Conservation (phyloP, 2,329 filamentous ascomycete genomes). For the Epichloe sp. region DNA sequence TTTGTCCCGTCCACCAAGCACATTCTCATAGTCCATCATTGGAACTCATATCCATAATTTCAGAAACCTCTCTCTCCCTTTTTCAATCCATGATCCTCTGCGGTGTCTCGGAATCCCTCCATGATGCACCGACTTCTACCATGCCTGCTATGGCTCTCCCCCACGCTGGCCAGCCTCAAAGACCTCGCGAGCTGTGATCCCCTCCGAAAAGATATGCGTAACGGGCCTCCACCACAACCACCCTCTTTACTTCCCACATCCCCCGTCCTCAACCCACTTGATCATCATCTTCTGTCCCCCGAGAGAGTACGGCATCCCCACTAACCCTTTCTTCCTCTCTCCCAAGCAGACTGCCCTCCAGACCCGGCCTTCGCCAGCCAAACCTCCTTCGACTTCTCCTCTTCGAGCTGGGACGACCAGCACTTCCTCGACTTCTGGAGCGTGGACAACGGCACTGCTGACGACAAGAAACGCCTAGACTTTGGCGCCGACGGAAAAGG, state of each 20-base stretch:
- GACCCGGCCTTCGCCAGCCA: constrained; percentile 52
- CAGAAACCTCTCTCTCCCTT: no score
- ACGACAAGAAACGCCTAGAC: constrained; percentile 14
- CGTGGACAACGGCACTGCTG: constrained; percentile 19
- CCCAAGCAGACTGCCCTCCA: constrained; percentile 37
- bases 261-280: background rate
- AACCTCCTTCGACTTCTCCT: constrained; percentile 46
- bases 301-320: background rate
- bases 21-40: background rate
- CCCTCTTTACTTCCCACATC: background rate
- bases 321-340: background rate
- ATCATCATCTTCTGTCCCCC: background rate
- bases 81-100: background rate
- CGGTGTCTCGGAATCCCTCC: background rate
- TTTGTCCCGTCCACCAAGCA: background rate
- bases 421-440: constrained; percentile 16
- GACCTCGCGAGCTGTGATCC: constrained; percentile 14
- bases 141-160: background rate
- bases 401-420: constrained; percentile 33
- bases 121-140: constrained; percentile 1
- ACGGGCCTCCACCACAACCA: background rate
- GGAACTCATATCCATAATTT: background rate
- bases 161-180: constrained; percentile 9
- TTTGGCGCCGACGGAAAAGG: constrained; percentile 16
- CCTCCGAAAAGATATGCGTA: constrained; percentile 14